Evolutionary conservation across 495 filamentous ascomycete species (phyloP).

Genomic region (Polyplosphaeria fusca): DNA sequence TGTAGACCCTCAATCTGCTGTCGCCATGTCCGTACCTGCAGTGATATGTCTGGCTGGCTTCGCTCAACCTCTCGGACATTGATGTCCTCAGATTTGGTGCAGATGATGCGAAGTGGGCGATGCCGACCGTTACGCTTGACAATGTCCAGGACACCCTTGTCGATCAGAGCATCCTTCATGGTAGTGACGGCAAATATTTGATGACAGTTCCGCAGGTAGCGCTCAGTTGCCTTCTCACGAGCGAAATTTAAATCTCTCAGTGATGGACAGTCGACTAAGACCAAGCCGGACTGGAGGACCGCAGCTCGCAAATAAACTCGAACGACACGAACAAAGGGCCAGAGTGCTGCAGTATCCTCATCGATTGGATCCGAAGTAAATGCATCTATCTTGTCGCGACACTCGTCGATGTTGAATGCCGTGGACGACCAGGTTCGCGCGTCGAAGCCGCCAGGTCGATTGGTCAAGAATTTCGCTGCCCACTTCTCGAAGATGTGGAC

Average conservation of each 20-base stretch:
- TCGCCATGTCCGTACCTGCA: conserved; percentile 21
- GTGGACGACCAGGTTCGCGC: conserved; percentile 10
- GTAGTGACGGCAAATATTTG: conserved; percentile 22
- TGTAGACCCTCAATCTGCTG: conserved; percentile 20
- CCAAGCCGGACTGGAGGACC: conserved; percentile 17
- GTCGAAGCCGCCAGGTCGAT: conserved; percentile 16
- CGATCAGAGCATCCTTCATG: conserved; percentile 4
- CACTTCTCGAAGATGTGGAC: conserved; percentile 10
- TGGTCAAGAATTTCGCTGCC: conserved; percentile 1
- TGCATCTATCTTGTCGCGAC: conserved; percentile 12
- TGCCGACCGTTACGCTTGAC: conserved; percentile 14
- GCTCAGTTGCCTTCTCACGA: conserved; percentile 3
- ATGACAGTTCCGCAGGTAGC: conserved; percentile 21
- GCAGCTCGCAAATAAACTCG: conserved; percentile 14
- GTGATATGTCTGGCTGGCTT: conserved; percentile 6
- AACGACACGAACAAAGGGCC: conserved; percentile 21
- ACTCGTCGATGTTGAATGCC: conserved; percentile 19
- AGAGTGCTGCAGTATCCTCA: conserved; percentile 4
- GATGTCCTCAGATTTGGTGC: conserved; percentile 27
- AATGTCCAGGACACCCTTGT: conserved; percentile 11
- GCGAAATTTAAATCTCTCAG: conserved; percentile 15
- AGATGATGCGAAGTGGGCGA: conserved; percentile 26
- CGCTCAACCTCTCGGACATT: conserved; percentile 2
- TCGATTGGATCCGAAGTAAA: conserved; percentile 14
- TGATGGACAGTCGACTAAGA: conserved; percentile 21